Base-by-base conservation (phyloP, 2,329 filamentous ascomycete species). In the Colletotrichum orbiculare region DNA sequence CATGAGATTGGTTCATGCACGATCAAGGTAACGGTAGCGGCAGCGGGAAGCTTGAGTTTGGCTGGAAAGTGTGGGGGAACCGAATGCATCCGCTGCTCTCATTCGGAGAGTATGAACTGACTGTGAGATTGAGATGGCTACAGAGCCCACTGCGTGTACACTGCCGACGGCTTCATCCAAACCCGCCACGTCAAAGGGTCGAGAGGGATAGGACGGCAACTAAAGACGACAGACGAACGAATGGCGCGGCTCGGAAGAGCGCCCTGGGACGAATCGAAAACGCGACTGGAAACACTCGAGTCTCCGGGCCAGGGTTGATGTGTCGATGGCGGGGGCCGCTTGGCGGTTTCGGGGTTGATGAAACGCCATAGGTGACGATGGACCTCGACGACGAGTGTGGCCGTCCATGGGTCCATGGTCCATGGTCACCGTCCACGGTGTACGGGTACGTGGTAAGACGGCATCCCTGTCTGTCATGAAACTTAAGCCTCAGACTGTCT, bases 401-500 rank as follows among this genome's bases (percentile, higher is more conserved):
- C 25, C 25, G 4, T 25, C 25, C 25, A 25, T 4, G 25, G 25
- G 25, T 25, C 25, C 25, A 25, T 25, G 25, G 25, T 25, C 25
- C 25, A 25, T 25, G 25, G 25, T 25, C 25, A 5, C 25, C 25
- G 25, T 25, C 25, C 25, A 25, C 4, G 25, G 25, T 25, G 25
- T 25, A 5, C 4, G 4, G 25, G 1, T 5, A 25, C 25, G 4
- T 25, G 25, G 25, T 25, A 25, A 25, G 25, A 25, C 25, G 1
- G 25, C 25, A 25, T 25, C 25, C 25, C 13, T 10, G 15, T 39
- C 46, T 42, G 46, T 59, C 60, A 48, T 60, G 60, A 64, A 64
- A 64, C 61, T 43, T 60, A 12, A 60, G 61, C 49, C 61, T 64
- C 61, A 54, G 48, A 64, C 60, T 58, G 33, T 25, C 25, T 25